A percentile compares a stretch with the other conserved stretches of the same genome.
These are phyloP conservation scores for Xerocomus cyaneibrunnescens DNA, from an alignment of 1,284 basidiomycete species.

Conservation along the genomic window DNA sequence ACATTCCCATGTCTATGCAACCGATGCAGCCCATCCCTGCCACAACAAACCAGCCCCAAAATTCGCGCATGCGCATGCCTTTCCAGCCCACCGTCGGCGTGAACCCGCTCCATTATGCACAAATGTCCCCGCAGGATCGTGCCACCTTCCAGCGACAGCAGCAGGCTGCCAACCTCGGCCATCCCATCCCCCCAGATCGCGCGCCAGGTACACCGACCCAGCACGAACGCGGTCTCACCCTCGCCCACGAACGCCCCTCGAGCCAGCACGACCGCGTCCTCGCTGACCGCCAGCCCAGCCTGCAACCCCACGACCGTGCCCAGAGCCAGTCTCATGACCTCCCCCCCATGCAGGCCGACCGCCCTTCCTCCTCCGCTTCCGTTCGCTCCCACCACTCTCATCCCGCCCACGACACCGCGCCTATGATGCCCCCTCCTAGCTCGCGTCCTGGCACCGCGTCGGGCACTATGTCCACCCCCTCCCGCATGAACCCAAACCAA, in stretches of 20 bases:
- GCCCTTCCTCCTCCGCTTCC: conserved; percentile 32
- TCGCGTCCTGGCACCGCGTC: conserved; percentile 32
- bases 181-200: conserved; percentile 19
- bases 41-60: conserved; percentile 15
- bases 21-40: conserved; percentile 17
- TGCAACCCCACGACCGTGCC: conserved; percentile 23
- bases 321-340: conserved; percentile 26
- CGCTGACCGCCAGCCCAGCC: conserved; percentile 21
- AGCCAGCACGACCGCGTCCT: conserved; percentile 25
- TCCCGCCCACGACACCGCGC: conserved; percentile 18
- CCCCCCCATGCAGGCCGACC: conserved; percentile 16
- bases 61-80: conserved; percentile 20
- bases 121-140: conserved; percentile 26
- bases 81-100: conserved; percentile 17
- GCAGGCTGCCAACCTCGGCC: conserved; percentile 9
- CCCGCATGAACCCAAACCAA: conserved; percentile 26
- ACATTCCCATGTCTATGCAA: conserved; percentile 14
- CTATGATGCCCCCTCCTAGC: conserved; percentile 27
- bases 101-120: conserved; percentile 20
- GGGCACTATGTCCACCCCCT: conserved; percentile 9
- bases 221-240: conserved; percentile 22
- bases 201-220: conserved; percentile 19
- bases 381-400: conserved; percentile 34
- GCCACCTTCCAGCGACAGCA: conserved; percentile 25
- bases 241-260: conserved; percentile 23